Evolutionary conservation across 2,329 filamentous ascomycete genomes (phyloP).

Genomic region (Metarhizium album): DNA sequence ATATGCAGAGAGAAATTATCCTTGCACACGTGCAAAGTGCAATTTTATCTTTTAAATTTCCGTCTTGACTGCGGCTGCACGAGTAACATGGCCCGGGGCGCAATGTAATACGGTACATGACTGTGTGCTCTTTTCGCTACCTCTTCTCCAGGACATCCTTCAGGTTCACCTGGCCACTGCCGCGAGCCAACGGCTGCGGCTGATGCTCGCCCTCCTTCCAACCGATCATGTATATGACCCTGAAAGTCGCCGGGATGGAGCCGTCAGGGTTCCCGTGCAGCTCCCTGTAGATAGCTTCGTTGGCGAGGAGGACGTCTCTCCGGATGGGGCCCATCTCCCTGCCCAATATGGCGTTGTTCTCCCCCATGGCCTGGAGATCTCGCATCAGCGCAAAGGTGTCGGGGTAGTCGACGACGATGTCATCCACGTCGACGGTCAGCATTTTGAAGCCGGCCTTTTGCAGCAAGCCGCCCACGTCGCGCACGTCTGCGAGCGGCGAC

Average conservation of each 20-base stretch:
- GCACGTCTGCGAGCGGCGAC: slow-evolving; percentile 82
- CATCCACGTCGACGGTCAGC: slow-evolving; percentile 92
- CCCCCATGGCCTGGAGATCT: slow-evolving; percentile 93
- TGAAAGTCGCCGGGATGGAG: slow-evolving; percentile 78
- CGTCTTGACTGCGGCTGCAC: too few relatives aligned
- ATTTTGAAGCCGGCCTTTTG: slow-evolving; percentile 87
- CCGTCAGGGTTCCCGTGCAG: slow-evolving; percentile 76
- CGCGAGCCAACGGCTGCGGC: slow-evolving; percentile 67
- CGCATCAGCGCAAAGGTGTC: slow-evolving; percentile 84
- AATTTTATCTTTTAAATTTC: background rate
- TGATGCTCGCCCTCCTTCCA: slow-evolving; percentile 84
- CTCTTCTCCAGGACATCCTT: slow-evolving; percentile 62
- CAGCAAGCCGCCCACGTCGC: slow-evolving; percentile 80
- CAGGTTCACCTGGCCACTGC: slow-evolving; percentile 77
- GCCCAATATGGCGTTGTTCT: slow-evolving; percentile 80
- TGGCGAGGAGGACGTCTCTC: slow-evolving; percentile 76
- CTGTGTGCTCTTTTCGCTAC: slow-evolving; percentile 14
- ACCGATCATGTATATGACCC: slow-evolving; percentile 97
- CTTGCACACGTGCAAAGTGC: background rate
- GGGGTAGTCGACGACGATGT: slow-evolving; percentile 92
- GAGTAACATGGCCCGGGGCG: too few relatives aligned
- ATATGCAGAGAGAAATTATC: background rate
- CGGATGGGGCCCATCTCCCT: slow-evolving; percentile 69
- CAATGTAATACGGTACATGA: background rate
- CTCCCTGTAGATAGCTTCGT: slow-evolving; percentile 77